Base-by-base conservation (phyloP, 2,329 filamentous ascomycete species). In the Hypoxylon sp. region DNA sequence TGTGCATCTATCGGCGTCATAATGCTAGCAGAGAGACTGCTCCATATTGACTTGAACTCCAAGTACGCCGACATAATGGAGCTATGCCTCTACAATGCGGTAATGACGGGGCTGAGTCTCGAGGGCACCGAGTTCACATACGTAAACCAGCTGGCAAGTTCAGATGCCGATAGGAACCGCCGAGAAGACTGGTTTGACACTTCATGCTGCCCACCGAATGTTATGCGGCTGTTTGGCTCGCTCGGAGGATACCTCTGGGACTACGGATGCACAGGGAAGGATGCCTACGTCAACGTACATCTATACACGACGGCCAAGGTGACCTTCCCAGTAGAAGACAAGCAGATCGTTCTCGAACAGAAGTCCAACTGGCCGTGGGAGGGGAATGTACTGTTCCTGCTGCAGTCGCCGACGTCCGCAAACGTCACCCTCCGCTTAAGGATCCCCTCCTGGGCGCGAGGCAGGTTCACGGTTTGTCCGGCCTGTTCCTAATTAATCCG, bases 191-290 rank as follows among this genome's bases (percentile, higher is more conserved):
- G 87, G 86, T 89, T 88, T 56, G 82, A 82, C 51, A 83, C 81
- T 37, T 84, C 85, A 5, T 89, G 86, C 65, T 89, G 87, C 69
- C 87, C 87, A 2, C 87, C 86, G 0, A 89, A 88, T 66, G 76
- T 89, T 0, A 80, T 83, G 20, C 78, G 86, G 24, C 74, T 87
- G 1, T 80, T 87, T 50, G 86, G 84, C 0, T 84, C 80, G 22
- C 74, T 88, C 24, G 85, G 85, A 1, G 85, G 85, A 0, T 87
- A 87, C 65, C 70, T 87, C 0, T 87, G 85, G 83, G 80, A 80
- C 20, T 79, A 77, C 34, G 75, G 78, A 0, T 64, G 67, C 0
- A 51, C 65, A 1, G 65, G 62, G 3, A 62, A 71, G 5, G 69
- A 71, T 8, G 75, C 72, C 0, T 79, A 79, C 28, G 70, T 88